Evolutionary conservation across 129 eudicot genomes (phyloP).

Genomic region (Chrysanthemum makinoi): DNA sequence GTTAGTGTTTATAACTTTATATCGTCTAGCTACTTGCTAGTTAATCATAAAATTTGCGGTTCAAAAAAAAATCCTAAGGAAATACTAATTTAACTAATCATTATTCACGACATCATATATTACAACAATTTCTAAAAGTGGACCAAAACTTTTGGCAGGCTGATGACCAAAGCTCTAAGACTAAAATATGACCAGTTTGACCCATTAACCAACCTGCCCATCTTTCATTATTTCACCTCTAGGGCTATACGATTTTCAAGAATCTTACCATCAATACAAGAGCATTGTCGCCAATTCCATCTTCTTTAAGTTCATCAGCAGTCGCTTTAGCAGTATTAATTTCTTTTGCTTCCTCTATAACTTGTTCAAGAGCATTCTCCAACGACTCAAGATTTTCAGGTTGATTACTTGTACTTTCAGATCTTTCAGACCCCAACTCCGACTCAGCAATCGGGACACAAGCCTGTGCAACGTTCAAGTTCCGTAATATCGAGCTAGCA

Average conservation of each 20-base stretch:
- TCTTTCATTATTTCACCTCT: background rate
- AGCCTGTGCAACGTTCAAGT: conserved; percentile 49
- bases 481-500: conserved; percentile 76
- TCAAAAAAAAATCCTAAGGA: no score
- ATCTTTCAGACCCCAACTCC: conserved; percentile 24
- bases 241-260: conserved; percentile 12
- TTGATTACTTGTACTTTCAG: conserved; percentile 31
- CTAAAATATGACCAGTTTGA: background rate
- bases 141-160: no score
- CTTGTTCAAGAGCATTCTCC: conserved; percentile 61
- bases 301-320: conserved; percentile 64
- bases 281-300: conserved; percentile 66
- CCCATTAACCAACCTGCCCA: background rate
- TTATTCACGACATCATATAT: no score
- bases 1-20: no score
- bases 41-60: no score
- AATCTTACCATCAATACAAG: conserved; percentile 62
- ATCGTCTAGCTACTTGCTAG: no score
- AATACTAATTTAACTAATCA: no score
- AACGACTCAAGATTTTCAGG: conserved; percentile 46
- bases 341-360: conserved; percentile 71
- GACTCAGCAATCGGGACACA: conserved; percentile 29
- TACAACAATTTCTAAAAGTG: no score
- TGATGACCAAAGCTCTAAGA: no score
- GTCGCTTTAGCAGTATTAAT: conserved; percentile 65